Base-by-base conservation (phyloP, 768 basidiomycete species). In the Coprinopsis cinerea region DNA sequence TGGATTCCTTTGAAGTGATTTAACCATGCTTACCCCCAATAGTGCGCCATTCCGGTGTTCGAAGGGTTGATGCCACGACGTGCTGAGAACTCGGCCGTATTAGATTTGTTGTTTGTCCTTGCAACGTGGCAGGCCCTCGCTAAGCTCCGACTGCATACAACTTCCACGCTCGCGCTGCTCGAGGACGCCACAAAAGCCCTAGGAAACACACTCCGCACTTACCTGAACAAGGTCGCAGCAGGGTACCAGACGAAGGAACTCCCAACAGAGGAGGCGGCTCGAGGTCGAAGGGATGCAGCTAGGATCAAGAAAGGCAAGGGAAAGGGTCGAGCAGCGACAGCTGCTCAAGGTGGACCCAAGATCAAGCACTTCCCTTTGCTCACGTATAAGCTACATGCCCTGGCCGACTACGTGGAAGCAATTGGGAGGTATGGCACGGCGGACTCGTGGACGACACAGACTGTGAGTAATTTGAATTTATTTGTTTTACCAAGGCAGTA, bases 381-480 rank as follows among this genome's bases (percentile, higher is more conserved):
- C 0, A 70, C 67, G 0, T 67, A 65, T 55, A 74, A 75, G 44
- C 57, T 63, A 1, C 73, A 74, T 54, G 55, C 65, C 1, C 58
- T 74, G 0, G 69, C 64, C 0, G 67, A 75, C 45, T 71, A 71
- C 47, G 61, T 60, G 0, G 20, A 25, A 1, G 49, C 54, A 11
- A 70, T 74, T 18, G 52, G 48, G 1, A 17, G 32, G 1, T 64
- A 56, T 46, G 72, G 72, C 0, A 67, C 64, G 0, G 68, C 70
- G 0, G 70, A 76, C 49, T 66, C 62, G 1, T 69, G 67, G 47
- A 68, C 67, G 0, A 75, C 71, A 0, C 69, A 74, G 46, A 45
- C 67, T 32, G 72, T 75, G 47, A 23, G 62, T 55, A 26, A 4
- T 30, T 4, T 13, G 22, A 23, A 22, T 13, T 15, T 9, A n/a